Evolutionary conservation across 78 protist genomes (phyloP).

Genomic region (Dictyostelium firmibasis): DNA sequence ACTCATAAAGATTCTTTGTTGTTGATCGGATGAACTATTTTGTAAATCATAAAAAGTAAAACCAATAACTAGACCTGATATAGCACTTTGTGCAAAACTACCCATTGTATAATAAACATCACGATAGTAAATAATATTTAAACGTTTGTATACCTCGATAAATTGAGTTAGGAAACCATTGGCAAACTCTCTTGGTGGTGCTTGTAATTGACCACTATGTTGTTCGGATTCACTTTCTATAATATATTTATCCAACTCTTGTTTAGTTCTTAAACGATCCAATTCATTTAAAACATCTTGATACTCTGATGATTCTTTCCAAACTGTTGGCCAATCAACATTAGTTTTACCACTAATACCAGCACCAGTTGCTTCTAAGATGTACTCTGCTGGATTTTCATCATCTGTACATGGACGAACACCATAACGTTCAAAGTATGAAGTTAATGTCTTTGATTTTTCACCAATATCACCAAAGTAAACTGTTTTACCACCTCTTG

Average conservation of each 20-base stretch:
- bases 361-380: slow-evolving; percentile 80
- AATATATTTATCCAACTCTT: background rate
- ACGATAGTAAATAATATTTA: slow-evolving; percentile 63
- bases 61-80: slow-evolving; percentile 61
- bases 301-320: slow-evolving; percentile 55
- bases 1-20: slow-evolving; percentile 49
- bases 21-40: slow-evolving; percentile 56
- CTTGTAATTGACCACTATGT: background rate
- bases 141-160: slow-evolving; percentile 70
- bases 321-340: slow-evolving; percentile 68
- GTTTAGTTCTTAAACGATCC: background rate
- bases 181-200: slow-evolving; percentile 58
- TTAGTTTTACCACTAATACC: slow-evolving; percentile 64
- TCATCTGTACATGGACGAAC: slow-evolving; percentile 55
- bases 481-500: slow-evolving; percentile 78
- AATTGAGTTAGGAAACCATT: slow-evolving; percentile 17
- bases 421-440: slow-evolving; percentile 39
- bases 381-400: slow-evolving; percentile 86
- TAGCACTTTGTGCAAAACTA: slow-evolving; percentile 29
- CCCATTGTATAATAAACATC: slow-evolving; percentile 68
- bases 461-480: slow-evolving; percentile 81
- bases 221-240: background rate
- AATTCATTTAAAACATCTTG: background rate
- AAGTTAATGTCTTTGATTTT: slow-evolving; percentile 47
- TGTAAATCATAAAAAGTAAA: slow-evolving; percentile 56